Evolutionary conservation across 345 rosid species (phyloP).

Genomic region (Clausena lansium): DNA sequence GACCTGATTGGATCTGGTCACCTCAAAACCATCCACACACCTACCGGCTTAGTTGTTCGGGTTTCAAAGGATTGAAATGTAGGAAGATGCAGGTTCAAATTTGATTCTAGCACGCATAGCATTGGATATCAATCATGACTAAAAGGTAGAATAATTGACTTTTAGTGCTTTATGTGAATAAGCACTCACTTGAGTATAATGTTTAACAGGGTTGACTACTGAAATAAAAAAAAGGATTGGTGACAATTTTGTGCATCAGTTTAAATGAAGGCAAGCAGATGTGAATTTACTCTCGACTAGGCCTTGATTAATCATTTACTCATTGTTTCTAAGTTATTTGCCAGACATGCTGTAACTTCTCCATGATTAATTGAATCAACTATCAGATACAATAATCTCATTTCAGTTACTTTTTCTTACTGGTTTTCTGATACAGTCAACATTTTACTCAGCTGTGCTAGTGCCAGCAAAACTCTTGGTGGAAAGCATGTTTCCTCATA

Average conservation of each 20-base stretch:
- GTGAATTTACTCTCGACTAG: slow-evolving; percentile 21
- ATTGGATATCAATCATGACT: slow-evolving; percentile 11
- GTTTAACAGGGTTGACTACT: slow-evolving; percentile 7
- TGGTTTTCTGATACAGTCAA: not conserved
- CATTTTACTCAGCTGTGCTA: not conserved
- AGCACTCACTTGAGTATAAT: slow-evolving; percentile 3
- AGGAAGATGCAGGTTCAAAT: slow-evolving; percentile 9
- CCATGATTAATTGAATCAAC: slow-evolving; percentile 17
- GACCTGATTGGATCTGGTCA: slow-evolving; percentile 94
- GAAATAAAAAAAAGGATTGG: slow-evolving; percentile 6
- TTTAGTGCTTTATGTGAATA: not conserved
- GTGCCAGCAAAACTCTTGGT: not conserved
- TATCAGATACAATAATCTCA: slow-evolving; percentile 4
- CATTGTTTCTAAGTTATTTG: not conserved
- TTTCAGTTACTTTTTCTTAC: slow-evolving; percentile 3
- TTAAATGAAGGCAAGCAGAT: slow-evolving; percentile 11
- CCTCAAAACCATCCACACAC: slow-evolving; percentile 54
- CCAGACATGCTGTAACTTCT: not conserved
- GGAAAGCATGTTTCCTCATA: not conserved
- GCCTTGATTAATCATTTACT: slow-evolving; percentile 15
- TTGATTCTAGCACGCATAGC: slow-evolving; percentile 6
- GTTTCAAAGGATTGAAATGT: slow-evolving; percentile 53
- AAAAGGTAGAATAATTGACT: slow-evolving; percentile 13
- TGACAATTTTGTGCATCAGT: not conserved
- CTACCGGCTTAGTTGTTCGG: slow-evolving; percentile 60